Evolutionary conservation across 1,139 yeast species (phyloP).

Genomic region (Pichia sorboxylosa): DNA sequence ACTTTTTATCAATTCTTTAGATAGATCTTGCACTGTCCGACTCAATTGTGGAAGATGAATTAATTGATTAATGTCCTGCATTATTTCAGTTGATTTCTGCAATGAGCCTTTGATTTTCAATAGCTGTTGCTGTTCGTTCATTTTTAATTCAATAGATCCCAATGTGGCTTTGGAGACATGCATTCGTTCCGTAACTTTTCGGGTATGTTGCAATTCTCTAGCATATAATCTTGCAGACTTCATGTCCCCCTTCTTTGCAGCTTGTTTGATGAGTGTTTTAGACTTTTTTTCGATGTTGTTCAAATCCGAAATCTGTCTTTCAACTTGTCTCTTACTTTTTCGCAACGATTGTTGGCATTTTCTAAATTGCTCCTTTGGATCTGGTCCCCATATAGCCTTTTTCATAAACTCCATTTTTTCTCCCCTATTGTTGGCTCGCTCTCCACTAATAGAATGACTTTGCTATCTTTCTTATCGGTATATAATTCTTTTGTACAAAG

Average conservation of each 20-base stretch:
- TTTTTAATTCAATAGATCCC: conserved; percentile 75
- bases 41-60: conserved; percentile 71
- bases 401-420: conserved; percentile 64
- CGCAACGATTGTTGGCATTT: conserved; percentile 74
- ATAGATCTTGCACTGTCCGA: conserved; percentile 76
- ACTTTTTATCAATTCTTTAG: conserved; percentile 78
- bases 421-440: too few species aligned
- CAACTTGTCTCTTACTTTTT: conserved; percentile 75
- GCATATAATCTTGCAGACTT: conserved; percentile 74
- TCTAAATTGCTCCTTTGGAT: conserved; percentile 77
- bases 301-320: conserved; percentile 61
- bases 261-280: conserved; percentile 55
- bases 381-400: conserved; percentile 89
- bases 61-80: conserved; percentile 80
- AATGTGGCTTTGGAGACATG: conserved; percentile 76
- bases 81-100: conserved; percentile 66
- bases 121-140: conserved; percentile 87
- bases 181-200: conserved; percentile 64
- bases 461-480: too few species aligned
- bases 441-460: too few species aligned
- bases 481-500: too few species aligned
- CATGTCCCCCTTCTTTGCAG: conserved; percentile 70
- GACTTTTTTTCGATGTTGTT: conserved; percentile 57
- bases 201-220: conserved; percentile 63
- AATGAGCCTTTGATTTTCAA: conserved; percentile 73